Evolutionary conservation across 2,329 filamentous ascomycete genomes (phyloP).

Genomic region (Chrysoporthe austroafricana): DNA sequence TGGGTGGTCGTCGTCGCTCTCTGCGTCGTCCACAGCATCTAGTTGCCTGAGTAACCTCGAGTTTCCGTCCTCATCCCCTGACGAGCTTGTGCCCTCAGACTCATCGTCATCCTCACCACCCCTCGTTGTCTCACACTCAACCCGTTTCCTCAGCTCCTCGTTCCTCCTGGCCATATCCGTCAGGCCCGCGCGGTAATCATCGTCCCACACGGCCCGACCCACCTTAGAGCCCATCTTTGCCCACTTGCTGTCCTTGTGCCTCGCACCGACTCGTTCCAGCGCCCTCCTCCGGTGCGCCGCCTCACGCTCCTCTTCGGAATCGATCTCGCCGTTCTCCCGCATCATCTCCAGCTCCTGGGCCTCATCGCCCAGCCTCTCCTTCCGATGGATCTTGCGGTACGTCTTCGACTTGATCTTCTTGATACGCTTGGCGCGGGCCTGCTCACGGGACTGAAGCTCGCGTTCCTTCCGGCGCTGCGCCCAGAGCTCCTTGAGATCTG

Average conservation of each 20-base stretch:
- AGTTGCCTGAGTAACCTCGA: constrained; percentile 53
- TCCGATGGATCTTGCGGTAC: constrained; percentile 89
- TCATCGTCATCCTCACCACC: constrained; percentile 38
- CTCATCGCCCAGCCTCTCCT: constrained; percentile 62
- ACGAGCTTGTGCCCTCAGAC: constrained; percentile 60
- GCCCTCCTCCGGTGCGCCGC: constrained; percentile 74
- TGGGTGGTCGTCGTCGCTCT: constrained; percentile 54
- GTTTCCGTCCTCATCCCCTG: constrained; percentile 60
- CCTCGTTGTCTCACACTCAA: constrained; percentile 66
- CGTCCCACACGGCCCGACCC: constrained; percentile 84
- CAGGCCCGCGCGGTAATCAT: constrained; percentile 77
- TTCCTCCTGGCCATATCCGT: constrained; percentile 81
- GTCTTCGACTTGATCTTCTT: constrained; percentile 99
- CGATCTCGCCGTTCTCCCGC: constrained; percentile 59
- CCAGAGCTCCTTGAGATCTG: constrained; percentile 70
- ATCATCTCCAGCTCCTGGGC: constrained; percentile 55
- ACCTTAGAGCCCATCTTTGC: constrained; percentile 81
- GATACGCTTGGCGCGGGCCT: constrained; percentile 85
- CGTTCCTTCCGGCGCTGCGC: constrained; percentile 78
- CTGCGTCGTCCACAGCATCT: constrained; percentile 45
- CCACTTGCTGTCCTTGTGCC: constrained; percentile 90
- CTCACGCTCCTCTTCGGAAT: constrained; percentile 68
- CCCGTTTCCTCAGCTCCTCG: constrained; percentile 78
- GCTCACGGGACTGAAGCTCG: constrained; percentile 86
- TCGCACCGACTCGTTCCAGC: constrained; percentile 81